Conservation (phyloP, 1,139 yeast species). For the Nakaseomyces nivariensis region DNA sequence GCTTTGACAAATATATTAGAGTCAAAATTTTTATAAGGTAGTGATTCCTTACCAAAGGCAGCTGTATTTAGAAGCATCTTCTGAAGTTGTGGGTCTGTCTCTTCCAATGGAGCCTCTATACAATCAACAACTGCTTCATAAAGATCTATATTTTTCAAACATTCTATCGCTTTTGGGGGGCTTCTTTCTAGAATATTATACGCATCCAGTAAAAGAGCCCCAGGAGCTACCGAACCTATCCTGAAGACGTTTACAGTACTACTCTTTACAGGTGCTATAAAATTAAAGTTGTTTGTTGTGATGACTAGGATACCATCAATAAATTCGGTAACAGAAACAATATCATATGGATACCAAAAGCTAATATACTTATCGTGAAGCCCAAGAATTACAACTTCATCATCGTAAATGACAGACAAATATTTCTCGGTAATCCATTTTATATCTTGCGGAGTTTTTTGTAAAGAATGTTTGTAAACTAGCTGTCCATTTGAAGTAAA, state of each 20-base stretch:
- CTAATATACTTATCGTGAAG: slow-evolving; percentile 48
- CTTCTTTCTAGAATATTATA: slow-evolving; percentile 55
- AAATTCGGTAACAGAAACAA: slow-evolving; percentile 39
- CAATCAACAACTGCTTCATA: slow-evolving; percentile 61
- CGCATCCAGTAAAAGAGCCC: slow-evolving; percentile 76
- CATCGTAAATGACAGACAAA: slow-evolving; percentile 23
- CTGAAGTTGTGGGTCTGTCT: slow-evolving; percentile 70
- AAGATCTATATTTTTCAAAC: slow-evolving; percentile 50
- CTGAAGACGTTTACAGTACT: slow-evolving; percentile 55
- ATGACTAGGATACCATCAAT: slow-evolving; percentile 64
- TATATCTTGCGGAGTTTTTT: background rate
- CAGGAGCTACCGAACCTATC: slow-evolving; percentile 75
- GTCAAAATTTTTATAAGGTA: slow-evolving; percentile 28
- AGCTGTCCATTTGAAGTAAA: background rate
- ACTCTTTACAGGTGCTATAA: slow-evolving; percentile 54
- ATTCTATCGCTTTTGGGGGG: slow-evolving; percentile 80
- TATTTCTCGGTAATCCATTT: background rate
- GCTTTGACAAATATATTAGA: slow-evolving; percentile 41
- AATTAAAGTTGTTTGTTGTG: slow-evolving; percentile 49
- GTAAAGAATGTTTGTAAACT: background rate
- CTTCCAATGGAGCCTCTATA: slow-evolving; percentile 66
- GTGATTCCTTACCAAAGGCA: slow-evolving; percentile 67
- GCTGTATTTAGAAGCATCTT: slow-evolving; percentile 73
- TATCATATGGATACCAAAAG: slow-evolving; percentile 36
- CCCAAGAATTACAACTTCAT: slow-evolving; percentile 61